Conservation (phyloP, 2,329 filamentous ascomycete species). For the Tolypocladium pustulatum region DNA sequence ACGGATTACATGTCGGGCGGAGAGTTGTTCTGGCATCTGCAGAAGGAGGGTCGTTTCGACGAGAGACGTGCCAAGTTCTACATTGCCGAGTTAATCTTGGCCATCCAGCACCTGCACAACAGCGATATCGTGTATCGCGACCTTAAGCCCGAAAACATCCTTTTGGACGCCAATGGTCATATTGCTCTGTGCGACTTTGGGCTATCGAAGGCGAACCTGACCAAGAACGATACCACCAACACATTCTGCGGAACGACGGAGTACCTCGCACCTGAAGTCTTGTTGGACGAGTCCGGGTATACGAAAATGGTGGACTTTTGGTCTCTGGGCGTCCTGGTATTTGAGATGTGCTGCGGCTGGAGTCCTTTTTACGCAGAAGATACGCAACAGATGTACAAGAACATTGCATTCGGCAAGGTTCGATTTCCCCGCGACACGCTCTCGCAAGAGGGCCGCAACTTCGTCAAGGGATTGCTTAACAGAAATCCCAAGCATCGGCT, state of each 20-base stretch:
- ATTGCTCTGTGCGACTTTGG: slow-evolving; percentile 98
- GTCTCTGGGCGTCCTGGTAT: slow-evolving; percentile 94
- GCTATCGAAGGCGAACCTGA: slow-evolving; percentile 91
- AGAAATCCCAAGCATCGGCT: slow-evolving; percentile 93
- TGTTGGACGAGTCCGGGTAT: slow-evolving; percentile 93
- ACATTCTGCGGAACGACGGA: slow-evolving; percentile 98
- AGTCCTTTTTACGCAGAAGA: slow-evolving; percentile 98
- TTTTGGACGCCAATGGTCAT: slow-evolving; percentile 93
- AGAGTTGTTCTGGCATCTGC: slow-evolving; percentile 96
- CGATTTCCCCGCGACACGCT: slow-evolving; percentile 91
- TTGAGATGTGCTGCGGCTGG: slow-evolving; percentile 99
- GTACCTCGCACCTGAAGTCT: slow-evolving; percentile 89
- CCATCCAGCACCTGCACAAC: slow-evolving; percentile 87
- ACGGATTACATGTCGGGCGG: slow-evolving; percentile 99
- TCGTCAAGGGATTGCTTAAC: slow-evolving; percentile 95
- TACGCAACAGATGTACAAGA: slow-evolving; percentile 99
- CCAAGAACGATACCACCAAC: slow-evolving; percentile 95
- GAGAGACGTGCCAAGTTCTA: slow-evolving; percentile 97
- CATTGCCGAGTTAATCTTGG: slow-evolving; percentile 92
- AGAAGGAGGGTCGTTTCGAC: slow-evolving; percentile 92
- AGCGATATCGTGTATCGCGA: slow-evolving; percentile 98
- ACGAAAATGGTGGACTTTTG: slow-evolving; percentile 99
- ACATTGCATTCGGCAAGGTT: slow-evolving; percentile 98
- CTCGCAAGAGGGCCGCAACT: slow-evolving; percentile 89
- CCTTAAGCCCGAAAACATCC: slow-evolving; percentile 93